These are phyloP conservation scores for Ceratobasidium sp. DNA, from an alignment of 1,284 basidiomycete genomes.

Conservation along the genomic window DNA sequence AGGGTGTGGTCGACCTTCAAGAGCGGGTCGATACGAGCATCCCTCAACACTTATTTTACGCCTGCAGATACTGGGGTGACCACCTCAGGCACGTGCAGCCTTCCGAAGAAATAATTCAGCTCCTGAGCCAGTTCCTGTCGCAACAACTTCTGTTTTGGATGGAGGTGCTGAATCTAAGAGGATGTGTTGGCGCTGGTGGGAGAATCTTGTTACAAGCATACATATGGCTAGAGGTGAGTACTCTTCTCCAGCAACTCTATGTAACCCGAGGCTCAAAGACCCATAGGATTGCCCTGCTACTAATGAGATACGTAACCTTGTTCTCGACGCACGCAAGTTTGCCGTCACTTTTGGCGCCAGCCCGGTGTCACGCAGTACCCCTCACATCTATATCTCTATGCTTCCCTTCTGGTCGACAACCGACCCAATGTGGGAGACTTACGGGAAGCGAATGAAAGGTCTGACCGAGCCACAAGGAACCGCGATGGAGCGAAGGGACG, in stretches of 20 bases:
- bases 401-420: background rate
- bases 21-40: background rate
- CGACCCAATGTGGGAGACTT: background rate
- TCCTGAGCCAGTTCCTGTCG: background rate
- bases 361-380: background rate
- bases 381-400: conserved; percentile 19
- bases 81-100: background rate
- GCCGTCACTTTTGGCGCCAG: conserved; percentile 6
- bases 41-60: background rate
- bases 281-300: background rate
- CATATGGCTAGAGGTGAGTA: conserved; percentile 11
- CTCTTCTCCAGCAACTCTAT: background rate
- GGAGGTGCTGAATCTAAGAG: conserved; percentile 20
- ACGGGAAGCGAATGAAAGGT: background rate
- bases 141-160: conserved; percentile 21
- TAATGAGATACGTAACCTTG: background rate
- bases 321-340: conserved; percentile 14
- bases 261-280: background rate
- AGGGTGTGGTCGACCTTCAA: background rate
- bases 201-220: background rate
- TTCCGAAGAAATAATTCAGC: background rate
- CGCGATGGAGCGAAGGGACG: background rate
- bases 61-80: conserved; percentile 11
- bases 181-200: background rate
- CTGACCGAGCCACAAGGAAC: background rate